Conservation (phyloP, 306 rosid species). For the Rosa multiflora region DNA sequence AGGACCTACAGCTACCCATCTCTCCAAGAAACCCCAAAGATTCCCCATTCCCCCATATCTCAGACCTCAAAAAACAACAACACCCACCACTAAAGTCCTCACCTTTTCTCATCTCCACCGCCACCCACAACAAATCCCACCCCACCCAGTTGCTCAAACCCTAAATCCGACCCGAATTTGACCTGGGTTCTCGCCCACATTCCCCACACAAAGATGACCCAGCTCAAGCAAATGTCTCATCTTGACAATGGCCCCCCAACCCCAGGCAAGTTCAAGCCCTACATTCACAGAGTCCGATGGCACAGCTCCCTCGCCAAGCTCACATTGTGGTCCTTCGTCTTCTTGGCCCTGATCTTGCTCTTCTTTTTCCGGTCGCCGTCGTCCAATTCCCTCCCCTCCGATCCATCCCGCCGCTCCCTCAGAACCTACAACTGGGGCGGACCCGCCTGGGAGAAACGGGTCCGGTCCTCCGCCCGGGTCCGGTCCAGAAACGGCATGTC, state of each 20-base stretch:
- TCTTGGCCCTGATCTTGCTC: conserved; percentile 74
- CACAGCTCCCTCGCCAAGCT: conserved; percentile 77
- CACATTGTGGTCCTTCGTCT: conserved; percentile 69
- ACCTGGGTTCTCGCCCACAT: conserved; percentile 31
- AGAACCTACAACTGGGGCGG: conserved; percentile 84
- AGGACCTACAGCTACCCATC: conserved; percentile 33
- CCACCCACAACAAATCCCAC: conserved; percentile 1
- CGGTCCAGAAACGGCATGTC: conserved; percentile 67
- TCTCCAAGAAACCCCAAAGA: conserved; percentile 54
- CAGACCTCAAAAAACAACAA: not conserved
- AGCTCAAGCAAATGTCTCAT: conserved; percentile 72
- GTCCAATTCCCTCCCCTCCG: conserved; percentile 42
- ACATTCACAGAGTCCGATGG: conserved; percentile 71
- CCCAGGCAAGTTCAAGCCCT: conserved; percentile 90
- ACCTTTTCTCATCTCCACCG: conserved; percentile 27
- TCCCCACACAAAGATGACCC: conserved; percentile 40
- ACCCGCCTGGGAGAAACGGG: conserved; percentile 83
- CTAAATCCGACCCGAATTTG: conserved; percentile 28
- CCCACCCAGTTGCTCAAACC: conserved; percentile 29
- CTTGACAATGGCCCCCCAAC: conserved; percentile 77
- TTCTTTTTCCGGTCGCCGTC: conserved; percentile 77
- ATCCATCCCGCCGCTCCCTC: conserved; percentile 78
- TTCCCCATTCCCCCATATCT: conserved; percentile 33
- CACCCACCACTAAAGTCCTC: conserved; percentile 11
- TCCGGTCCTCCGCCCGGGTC: conserved; percentile 63